Base-by-base conservation (phyloP, 164 flowering plant species). In the Cinnamomum micranthum region DNA sequence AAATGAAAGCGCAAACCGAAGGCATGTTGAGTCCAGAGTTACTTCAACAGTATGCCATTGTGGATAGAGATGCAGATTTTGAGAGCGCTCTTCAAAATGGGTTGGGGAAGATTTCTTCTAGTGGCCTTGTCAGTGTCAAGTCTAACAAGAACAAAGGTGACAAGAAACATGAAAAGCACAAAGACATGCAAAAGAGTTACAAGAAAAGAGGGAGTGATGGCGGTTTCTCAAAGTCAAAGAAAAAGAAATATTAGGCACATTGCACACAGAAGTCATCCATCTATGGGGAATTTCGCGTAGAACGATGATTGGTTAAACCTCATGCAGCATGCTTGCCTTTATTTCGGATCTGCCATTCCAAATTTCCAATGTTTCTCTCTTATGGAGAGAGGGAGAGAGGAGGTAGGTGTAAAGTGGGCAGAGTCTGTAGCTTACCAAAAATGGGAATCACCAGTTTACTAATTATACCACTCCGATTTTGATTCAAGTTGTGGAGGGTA, bases 121-220 rank as follows among this genome's bases (percentile, higher is more conserved):
- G 97, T 65, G 92, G 93, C 70, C 22, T 92, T 10, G 58, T 96
- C 50, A 96, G 94, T 79, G 87, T 96, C 58, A 91, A 90, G 80
- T 87, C 98, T 31, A 82, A 64, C 27, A 84, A 72, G 77, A 80
- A 15, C 15, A 86, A 85, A 68, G 20, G 33, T 22, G 91, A 87
- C 66, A 90, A 87, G 70, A 55, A 12, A 55, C 80, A 73, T 4
- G 81, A 69, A 71, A 85, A 81, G 73, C 78, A 76, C 31, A 80
- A 80, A 63, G 88, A 86, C n/a, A 75, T 73, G 35, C 77, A 77
- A 2, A 83, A 83, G 64, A 80, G 81, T 50, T 82, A 74, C 64
- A 86, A 88, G 77, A 90, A 84, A 74, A 86, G 93, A 76, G 69
- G 80, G 12, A 85, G 84, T 52, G 81, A 83, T 70, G 86, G 85